phyloP scores from a whole-genome alignment of 352 stramenopile genomes.

The Phytophthora capsici region DNA sequence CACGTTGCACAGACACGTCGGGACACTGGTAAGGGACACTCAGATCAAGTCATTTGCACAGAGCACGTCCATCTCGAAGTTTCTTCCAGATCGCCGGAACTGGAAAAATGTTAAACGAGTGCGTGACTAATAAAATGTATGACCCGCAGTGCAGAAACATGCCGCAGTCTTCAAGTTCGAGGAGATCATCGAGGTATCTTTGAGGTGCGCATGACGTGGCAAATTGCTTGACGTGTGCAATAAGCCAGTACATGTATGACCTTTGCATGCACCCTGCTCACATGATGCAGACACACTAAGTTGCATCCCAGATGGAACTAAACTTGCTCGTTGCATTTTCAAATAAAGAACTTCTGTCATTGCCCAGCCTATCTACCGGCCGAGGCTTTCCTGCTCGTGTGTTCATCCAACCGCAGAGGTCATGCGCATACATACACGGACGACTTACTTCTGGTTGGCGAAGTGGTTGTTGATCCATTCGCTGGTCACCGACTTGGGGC shows the following conservation, averaged over 20 bases:
- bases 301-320: slow-evolving; percentile 24
- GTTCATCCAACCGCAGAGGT: slow-evolving; percentile 16
- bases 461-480: slow-evolving; percentile 98
- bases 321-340: slow-evolving; percentile 37
- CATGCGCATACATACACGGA: not conserved
- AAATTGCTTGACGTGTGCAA: not conserved
- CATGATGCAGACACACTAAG: too few species aligned
- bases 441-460: slow-evolving; percentile 79
- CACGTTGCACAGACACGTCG: not conserved
- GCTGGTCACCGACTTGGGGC: slow-evolving; percentile 98
- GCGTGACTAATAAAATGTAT: slow-evolving; percentile 13
- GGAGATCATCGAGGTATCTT: slow-evolving; percentile 2
- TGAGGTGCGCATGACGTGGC: not conserved
- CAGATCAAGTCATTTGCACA: slow-evolving; percentile 1
- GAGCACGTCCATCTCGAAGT: slow-evolving; percentile 7
- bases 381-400: slow-evolving; percentile 25
- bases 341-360: slow-evolving; percentile 45
- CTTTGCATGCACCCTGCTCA: not conserved
- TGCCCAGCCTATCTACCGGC: slow-evolving; percentile 31
- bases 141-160: not conserved
- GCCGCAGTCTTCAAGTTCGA: slow-evolving; percentile 12
- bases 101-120: slow-evolving; percentile 25
- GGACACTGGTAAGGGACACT: not conserved
- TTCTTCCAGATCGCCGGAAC: slow-evolving; percentile 19
- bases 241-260: slow-evolving; percentile 10